Evolutionary conservation across 2,329 filamentous ascomycete species (phyloP), one percentile per base, ranked within the genome.

Genomic region (Fusarium sp.): DNA sequence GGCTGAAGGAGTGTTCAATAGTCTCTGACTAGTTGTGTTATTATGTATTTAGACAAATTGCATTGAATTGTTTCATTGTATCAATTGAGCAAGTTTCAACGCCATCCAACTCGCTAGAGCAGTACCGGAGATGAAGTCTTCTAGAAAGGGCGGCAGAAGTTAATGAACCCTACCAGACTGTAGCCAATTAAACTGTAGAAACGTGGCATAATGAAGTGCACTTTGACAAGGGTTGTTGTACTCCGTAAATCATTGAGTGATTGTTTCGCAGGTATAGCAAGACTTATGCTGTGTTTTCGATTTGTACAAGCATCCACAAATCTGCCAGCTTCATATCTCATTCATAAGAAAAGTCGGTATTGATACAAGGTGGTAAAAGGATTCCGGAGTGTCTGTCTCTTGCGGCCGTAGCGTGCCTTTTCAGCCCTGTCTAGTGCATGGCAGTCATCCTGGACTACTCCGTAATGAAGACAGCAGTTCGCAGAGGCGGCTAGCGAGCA

Each of bases 81-180:
- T n/a, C 32, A 24, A 57, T 55, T 65, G 64, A 30, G 50, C 44
- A 41, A 51, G 55, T 42, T 61, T 63, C 53, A 54, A 56, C 60
- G 65, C 28, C 42, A 61, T 55, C 39, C 35, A 45, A 51, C 28
- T 42, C 50, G 32, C 53, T 60, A 65, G 65, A 38, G 67, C 45
- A 51, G 53, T 53, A 55, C 48, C 66, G 62, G 75, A 77, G 57
- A 77, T 77, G 75, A 77, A 67, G 66, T 39, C 51, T 77, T 77
- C 75, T 77, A 77, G 75, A 77, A 77, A 68, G 66, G 73, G 62
- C 65, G 51, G 64, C 63, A 74, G 75, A 77, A 77, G 75, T 55
- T 62, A 55, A 62, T 57, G 53, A 54, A 62, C 24, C 54, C 47
- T 55, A 60, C 41, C 30, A 45, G 12, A 24, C 26, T 28, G 36